These are phyloP conservation scores for Trichoderma sp. DNA, from an alignment of 2,329 filamentous ascomycete genomes.

Conservation along the genomic window DNA sequence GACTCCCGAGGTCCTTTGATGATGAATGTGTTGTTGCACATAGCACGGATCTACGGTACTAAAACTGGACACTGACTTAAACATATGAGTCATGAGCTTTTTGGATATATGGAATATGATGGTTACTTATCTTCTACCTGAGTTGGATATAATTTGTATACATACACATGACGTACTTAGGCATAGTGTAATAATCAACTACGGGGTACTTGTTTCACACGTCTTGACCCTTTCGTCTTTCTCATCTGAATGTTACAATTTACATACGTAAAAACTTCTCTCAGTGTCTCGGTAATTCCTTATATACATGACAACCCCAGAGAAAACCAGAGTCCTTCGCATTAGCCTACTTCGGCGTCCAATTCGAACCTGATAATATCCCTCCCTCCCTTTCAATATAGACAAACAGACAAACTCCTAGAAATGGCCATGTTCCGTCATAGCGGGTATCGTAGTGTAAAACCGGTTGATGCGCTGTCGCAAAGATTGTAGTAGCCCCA, in stretches of 20 bases:
- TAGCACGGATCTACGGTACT: background rate
- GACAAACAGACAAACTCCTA: background rate
- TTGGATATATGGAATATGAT: background rate
- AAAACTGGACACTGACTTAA: background rate
- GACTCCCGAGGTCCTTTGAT: background rate
- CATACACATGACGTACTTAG: background rate
- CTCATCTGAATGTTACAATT: background rate
- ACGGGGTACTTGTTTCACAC: background rate
- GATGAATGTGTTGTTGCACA: background rate
- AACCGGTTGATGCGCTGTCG: background rate
- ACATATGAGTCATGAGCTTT: background rate
- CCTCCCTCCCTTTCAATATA: background rate
- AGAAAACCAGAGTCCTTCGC: background rate
- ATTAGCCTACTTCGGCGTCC: background rate
- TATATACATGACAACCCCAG: background rate
- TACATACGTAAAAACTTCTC: background rate
- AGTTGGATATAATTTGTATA: background rate
- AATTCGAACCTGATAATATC: background rate
- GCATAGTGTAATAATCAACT: background rate
- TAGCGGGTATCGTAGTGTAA: constrained; percentile 13
- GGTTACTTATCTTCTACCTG: background rate
- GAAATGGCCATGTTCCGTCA: constrained; percentile 9
- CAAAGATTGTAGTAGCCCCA: background rate
- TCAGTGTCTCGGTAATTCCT: background rate
- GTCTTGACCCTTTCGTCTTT: background rate